Evolutionary conservation across 306 rosid species (phyloP).

Genomic region (Luffa acutangula): DNA sequence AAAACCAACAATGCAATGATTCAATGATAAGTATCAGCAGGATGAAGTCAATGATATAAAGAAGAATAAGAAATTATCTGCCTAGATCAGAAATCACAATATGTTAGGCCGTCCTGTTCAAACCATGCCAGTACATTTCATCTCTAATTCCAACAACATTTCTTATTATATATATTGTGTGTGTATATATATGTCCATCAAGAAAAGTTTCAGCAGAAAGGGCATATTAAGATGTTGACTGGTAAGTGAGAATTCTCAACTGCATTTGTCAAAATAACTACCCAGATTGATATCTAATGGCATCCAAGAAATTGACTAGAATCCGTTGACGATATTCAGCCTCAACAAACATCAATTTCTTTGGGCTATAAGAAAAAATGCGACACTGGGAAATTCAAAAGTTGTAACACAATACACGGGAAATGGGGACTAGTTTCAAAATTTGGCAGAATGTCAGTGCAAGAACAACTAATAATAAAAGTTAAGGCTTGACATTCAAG

Average conservation of each 20-base stretch:
- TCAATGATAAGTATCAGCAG: not conserved
- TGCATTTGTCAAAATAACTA: not conserved
- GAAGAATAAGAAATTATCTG: not conserved
- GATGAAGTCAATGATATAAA: not conserved
- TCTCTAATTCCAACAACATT: not conserved
- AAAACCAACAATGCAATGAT: slow-evolving; percentile 6
- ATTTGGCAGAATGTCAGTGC: not conserved
- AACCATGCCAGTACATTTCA: not conserved
- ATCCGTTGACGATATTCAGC: not conserved
- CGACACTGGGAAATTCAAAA: not conserved
- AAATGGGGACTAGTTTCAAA: not conserved
- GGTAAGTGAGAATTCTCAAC: not conserved
- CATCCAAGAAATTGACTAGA: not conserved
- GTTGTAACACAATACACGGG: not conserved
- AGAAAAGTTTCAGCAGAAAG: not conserved
- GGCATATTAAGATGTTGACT: not conserved
- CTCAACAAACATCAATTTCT: not conserved
- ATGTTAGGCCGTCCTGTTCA: not conserved
- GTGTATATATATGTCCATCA: not conserved
- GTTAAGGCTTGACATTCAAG: not conserved
- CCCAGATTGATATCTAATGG: not conserved
- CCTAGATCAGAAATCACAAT: not conserved
- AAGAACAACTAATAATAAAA: not conserved
- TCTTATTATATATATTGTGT: not conserved
- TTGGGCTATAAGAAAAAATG: not conserved